These are phyloP conservation scores for Oryza meyeriana DNA, from an alignment of 176 grass and related monocot genomes.

Conservation along the genomic window DNA sequence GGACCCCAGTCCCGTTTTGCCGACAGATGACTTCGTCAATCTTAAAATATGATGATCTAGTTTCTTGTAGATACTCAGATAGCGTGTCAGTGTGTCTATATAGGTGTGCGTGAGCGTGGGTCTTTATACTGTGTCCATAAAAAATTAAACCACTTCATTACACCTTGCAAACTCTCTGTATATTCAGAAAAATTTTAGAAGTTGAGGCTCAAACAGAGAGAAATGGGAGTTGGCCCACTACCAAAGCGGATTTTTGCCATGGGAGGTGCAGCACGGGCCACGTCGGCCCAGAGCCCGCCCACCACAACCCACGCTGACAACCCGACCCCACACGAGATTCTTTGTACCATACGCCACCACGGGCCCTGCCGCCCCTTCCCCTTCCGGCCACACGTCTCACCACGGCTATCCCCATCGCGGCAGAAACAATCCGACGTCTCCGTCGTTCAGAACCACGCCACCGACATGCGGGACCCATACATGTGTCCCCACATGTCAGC, in stretches of 20 bases:
- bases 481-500: neutral
- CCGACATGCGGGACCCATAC: conserved; percentile 14
- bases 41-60: too few species aligned
- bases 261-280: conserved; percentile 5
- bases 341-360: neutral
- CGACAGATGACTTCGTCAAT: too few species aligned
- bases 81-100: too few species aligned
- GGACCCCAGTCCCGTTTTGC: too few species aligned
- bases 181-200: neutral
- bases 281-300: neutral
- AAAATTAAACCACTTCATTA: neutral
- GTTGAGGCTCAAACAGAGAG: neutral
- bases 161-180: too few species aligned
- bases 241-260: neutral
- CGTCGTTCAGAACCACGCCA: neutral
- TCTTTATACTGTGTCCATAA: neutral
- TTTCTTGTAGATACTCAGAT: too few species aligned
- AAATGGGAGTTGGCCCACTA: neutral
- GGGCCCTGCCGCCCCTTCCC: conserved; percentile 21
- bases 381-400: conserved; percentile 34
- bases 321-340: neutral
- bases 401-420: neutral
- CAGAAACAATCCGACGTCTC: conserved; percentile 23
- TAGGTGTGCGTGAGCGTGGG: too few species aligned
- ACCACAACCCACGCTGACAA: neutral